These are phyloP conservation scores for Candida neerlandica DNA, from an alignment of 1,139 yeast genomes.

Conservation along the genomic window DNA sequence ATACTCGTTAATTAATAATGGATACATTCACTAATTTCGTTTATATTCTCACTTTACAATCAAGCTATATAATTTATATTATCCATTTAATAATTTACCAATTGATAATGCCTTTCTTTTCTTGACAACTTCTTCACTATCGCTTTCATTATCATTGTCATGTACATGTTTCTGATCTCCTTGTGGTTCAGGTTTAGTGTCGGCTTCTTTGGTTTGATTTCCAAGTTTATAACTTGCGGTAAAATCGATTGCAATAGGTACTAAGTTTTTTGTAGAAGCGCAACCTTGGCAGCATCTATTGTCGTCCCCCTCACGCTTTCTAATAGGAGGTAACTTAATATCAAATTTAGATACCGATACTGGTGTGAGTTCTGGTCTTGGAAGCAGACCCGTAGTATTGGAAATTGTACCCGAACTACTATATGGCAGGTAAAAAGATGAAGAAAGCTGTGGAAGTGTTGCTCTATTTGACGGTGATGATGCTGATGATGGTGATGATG, in stretches of 20 bases:
- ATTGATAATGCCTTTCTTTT: conserved; percentile 28
- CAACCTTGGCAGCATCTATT: conserved; percentile 14
- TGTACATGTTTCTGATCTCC: conserved; percentile 4
- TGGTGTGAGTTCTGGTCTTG: conserved; percentile 48
- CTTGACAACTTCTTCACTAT: conserved; percentile 6
- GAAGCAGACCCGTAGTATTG: conserved; percentile 50
- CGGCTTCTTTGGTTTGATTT: conserved; percentile 12
- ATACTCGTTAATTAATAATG: neutral
- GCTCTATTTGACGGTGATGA: neutral
- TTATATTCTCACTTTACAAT: no score
- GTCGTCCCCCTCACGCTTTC: conserved; percentile 8
- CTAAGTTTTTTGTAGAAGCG: conserved; percentile 4
- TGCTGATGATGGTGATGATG: conserved; percentile 7
- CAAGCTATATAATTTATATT: conserved; percentile 1
- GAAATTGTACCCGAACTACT: conserved; percentile 42
- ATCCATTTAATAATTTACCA: conserved; percentile 38
- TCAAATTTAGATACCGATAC: conserved; percentile 39
- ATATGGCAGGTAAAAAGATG: conserved; percentile 41
- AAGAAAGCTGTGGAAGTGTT: conserved; percentile 4
- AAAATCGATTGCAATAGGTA: conserved; percentile 34
- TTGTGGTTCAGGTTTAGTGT: neutral
- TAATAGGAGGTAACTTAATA: conserved; percentile 18
- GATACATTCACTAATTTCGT: no score
- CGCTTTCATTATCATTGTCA: conserved; percentile 4
- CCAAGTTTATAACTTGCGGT: conserved; percentile 20